Evolutionary conservation across 495 filamentous ascomycete species (phyloP), one percentile per base, ranked within the genome.

Genomic region (Amniculicola lignicola): DNA sequence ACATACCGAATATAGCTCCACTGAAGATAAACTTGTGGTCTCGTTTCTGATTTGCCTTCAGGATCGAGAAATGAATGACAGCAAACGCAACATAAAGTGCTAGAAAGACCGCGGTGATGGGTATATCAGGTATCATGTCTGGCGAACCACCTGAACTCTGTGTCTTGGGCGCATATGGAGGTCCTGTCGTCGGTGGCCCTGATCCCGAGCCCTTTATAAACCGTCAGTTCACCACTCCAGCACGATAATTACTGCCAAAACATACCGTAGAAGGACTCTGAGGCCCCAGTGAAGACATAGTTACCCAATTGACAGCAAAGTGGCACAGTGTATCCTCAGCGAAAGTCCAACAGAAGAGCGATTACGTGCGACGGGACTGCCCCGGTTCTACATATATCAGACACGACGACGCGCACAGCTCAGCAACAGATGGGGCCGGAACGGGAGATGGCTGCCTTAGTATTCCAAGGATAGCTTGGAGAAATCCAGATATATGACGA

Each of bases 1-100:
- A 54, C 65, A 36, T 55, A 69, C 82, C 89, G 62, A 89, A 88
- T 22, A 86, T 69, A 51, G 87, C 74, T 12, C 69, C 81, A 14
- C 79, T 88, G 33, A 71, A 61, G n/a, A 67, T 18, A 46, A 73
- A 73, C 45, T 71, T 72, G 38, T 64, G 54, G 0, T 56, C 62
- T 50, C 58, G 27, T 11, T 22, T 19, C 14, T 52, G 53, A 44
- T 73, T 71, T 38, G 29, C 38, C 16, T 50, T 52, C 36, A 69
- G 63, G 11, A 70, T 61, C 2, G 16, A 40, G 33, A 69, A 50
- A 45, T 73, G 67, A 9, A 37, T 54, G 19, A 54, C 57, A 9
- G 36, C 64, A 16, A 63, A 57, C 11, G 59, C 10, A 40, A 71
- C 46, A 51, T 70, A 73, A 3, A 73, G 57, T 10, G 67, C 19